Conservation (phyloP, 768 basidiomycete species). For the Amanita rubescens region DNA sequence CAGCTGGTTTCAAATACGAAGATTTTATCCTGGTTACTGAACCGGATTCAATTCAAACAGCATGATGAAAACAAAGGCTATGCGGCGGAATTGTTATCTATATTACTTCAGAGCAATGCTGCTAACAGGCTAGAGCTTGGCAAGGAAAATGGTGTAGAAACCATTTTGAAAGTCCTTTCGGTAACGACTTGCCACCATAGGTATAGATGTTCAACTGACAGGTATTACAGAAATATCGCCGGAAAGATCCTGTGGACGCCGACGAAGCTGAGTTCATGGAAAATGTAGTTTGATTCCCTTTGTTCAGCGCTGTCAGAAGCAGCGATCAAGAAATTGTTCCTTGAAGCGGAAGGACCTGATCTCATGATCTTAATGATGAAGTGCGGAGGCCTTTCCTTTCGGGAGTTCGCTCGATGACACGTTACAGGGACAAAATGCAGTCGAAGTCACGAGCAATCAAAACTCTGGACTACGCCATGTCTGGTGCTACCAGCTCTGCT, state of each 20-base stretch:
- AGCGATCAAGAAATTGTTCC: constrained; percentile 71
- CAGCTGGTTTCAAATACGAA: constrained; percentile 68
- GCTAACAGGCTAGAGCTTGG: constrained; percentile 64
- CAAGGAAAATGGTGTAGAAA: constrained; percentile 74
- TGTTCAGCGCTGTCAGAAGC: constrained; percentile 82
- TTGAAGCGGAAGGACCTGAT: constrained; percentile 90
- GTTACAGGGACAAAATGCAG: constrained; percentile 68
- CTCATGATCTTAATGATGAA: constrained; percentile 99
- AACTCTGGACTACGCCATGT: constrained; percentile 84
- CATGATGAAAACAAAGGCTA: constrained; percentile 93
- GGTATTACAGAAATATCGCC: constrained; percentile 68
- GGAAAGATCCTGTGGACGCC: constrained; percentile 72
- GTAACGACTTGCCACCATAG: constrained; percentile 37
- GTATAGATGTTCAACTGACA: background rate
- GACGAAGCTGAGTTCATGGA: constrained; percentile 99
- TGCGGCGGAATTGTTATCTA: constrained; percentile 88
- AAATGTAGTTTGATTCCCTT: constrained; percentile 83
- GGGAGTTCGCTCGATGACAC: background rate
- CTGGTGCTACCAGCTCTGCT: constrained; percentile 59
- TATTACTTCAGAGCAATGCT: constrained; percentile 71
- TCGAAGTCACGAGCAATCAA: constrained; percentile 84
- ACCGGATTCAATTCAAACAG: constrained; percentile 60
- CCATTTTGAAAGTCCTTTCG: constrained; percentile 65
- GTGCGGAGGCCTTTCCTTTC: constrained; percentile 33
- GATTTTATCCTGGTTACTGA: constrained; percentile 72